Percentiles rank a stretch among this genome's conserved stretches.
Evolutionary conservation across 805 yeast species (phyloP).

Genomic region (Tetrapisispora pingtungensis): DNA sequence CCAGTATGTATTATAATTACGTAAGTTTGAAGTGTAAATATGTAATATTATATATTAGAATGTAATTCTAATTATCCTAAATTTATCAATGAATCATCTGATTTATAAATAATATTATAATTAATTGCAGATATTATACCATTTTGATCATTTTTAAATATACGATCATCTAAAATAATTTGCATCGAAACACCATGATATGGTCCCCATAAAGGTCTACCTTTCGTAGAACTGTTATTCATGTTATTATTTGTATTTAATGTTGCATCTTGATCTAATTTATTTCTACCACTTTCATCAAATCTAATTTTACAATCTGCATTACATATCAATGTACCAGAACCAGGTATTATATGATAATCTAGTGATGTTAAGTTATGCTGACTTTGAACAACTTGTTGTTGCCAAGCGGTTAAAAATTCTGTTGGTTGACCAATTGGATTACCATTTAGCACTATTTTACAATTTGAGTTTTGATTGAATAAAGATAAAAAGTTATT

Average conservation of each 20-base stretch:
- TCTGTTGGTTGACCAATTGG: conserved; percentile 24
- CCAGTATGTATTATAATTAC: too few species aligned
- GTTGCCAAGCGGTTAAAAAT: conserved; percentile 27
- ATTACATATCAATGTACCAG: conserved; percentile 43
- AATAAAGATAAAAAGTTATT: conserved; percentile 23
- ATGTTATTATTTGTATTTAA: conserved; percentile 20
- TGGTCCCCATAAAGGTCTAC: conserved; percentile 55
- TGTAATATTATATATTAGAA: too few species aligned
- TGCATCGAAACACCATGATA: conserved; percentile 60
- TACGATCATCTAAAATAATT: conserved; percentile 44
- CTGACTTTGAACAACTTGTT: conserved; percentile 35
- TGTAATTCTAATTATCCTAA: conserved; percentile 2
- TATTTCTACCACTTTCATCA: conserved; percentile 65
- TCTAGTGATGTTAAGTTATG: conserved; percentile 59
- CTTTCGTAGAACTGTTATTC: conserved; percentile 10
- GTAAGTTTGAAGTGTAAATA: too few species aligned
- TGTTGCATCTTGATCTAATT: conserved; percentile 55
- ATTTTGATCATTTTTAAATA: conserved; percentile 29
- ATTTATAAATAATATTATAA: conserved; percentile 56
- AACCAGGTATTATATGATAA: conserved; percentile 58
- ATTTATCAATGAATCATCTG: conserved; percentile 38
- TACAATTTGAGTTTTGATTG: conserved; percentile 14
- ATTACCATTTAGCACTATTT: conserved; percentile 24
- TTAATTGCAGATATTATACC: conserved; percentile 45
- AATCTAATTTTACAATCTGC: conserved; percentile 54